phyloP scores from a whole-genome alignment of 2,329 filamentous ascomycete genomes.

The Sporothrix brasiliensis region DNA sequence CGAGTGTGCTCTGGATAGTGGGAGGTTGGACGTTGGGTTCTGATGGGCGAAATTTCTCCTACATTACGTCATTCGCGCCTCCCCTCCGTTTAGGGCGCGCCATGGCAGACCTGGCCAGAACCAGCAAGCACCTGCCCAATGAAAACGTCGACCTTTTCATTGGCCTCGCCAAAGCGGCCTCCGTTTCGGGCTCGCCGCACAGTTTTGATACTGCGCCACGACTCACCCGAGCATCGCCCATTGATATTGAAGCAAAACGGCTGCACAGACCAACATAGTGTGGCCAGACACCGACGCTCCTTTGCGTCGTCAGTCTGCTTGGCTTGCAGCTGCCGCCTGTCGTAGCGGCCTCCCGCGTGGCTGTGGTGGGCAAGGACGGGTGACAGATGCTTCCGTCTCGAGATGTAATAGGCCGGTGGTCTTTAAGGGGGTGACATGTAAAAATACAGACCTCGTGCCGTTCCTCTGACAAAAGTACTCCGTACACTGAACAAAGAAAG shows the following conservation, averaged over 20 bases:
- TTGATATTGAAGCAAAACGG: neutral
- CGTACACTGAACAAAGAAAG: neutral
- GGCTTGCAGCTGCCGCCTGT: conserved; percentile 19
- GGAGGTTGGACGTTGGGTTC: neutral
- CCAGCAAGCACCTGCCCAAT: neutral
- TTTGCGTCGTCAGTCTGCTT: neutral
- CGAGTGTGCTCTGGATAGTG: neutral
- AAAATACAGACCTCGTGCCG: neutral
- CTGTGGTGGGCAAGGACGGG: neutral
- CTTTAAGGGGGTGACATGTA: neutral
- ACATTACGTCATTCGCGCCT: conserved; percentile 18
- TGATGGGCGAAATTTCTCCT: neutral
- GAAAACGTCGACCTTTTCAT: neutral
- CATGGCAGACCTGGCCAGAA: conserved; percentile 10
- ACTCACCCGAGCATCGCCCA: neutral
- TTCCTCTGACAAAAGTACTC: neutral
- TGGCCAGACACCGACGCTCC: neutral
- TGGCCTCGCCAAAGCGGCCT: neutral
- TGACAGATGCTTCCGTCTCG: neutral
- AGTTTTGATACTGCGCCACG: conserved; percentile 16
- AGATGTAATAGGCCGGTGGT: neutral
- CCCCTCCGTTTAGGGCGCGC: neutral
- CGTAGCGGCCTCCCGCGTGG: conserved; percentile 25
- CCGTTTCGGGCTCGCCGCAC: conserved; percentile 21
- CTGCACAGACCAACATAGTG: neutral